A percentile compares a stretch with the other conserved stretches of the same genome.
Evolutionary conservation across 1,284 basidiomycete genomes (phyloP).

Genomic region (Macrocybe sp.): DNA sequence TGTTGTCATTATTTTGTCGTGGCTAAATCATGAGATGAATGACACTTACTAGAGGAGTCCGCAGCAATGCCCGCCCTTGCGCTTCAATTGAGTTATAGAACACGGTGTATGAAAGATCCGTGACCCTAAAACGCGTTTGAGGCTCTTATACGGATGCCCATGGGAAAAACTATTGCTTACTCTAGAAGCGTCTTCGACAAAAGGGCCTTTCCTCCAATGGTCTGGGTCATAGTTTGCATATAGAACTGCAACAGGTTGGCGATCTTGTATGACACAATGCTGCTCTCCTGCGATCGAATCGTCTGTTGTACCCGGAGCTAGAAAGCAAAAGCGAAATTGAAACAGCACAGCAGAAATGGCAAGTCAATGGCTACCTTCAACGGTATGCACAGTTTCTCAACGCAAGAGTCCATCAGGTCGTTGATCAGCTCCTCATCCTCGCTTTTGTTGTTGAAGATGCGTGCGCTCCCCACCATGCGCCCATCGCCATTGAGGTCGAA

Average conservation of each 20-base stretch:
- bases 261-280: conserved; percentile 88
- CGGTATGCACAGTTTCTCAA: conserved; percentile 84
- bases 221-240: conserved; percentile 86
- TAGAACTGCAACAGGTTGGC: conserved; percentile 96
- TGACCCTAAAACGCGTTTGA: conserved; percentile 50
- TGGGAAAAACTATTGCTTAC: conserved; percentile 38
- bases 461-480: conserved; percentile 75
- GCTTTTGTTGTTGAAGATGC: conserved; percentile 46
- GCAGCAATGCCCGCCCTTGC: conserved; percentile 72
- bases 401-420: conserved; percentile 77
- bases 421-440: conserved; percentile 80
- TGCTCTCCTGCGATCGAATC: conserved; percentile 87
- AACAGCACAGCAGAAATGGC: neutral
- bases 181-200: conserved; percentile 78
- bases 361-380: conserved; percentile 53
- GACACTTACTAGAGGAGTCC: conserved; percentile 64
- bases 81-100: conserved; percentile 85
- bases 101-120: conserved; percentile 72
- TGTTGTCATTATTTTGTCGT: neutral
- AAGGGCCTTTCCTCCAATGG: conserved; percentile 78
- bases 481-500: conserved; percentile 67
- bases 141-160: neutral
- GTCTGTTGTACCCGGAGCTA: conserved; percentile 90
- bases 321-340: conserved; percentile 6
- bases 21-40: neutral